These are phyloP conservation scores for Fusarium sarcochroum DNA, from an alignment of 2,329 filamentous ascomycete genomes.

Conservation along the genomic window DNA sequence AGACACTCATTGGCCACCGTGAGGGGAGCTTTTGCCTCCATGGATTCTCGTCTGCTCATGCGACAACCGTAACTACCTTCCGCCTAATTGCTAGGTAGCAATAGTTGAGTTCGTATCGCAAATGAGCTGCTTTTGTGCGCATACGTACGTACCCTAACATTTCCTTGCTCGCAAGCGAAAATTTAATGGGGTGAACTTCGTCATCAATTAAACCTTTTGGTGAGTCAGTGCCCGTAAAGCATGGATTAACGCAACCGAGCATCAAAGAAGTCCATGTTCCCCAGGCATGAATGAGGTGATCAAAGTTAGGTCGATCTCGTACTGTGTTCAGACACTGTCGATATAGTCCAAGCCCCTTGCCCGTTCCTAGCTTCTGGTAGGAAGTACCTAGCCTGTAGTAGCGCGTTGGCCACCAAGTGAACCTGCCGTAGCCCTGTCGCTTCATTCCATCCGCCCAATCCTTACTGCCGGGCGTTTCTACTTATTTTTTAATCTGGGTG, in stretches of 20 bases:
- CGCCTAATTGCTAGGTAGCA: background rate
- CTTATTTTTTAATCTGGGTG: constrained; percentile 3
- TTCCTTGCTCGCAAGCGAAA: constrained; percentile 24
- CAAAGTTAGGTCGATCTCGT: constrained; percentile 33
- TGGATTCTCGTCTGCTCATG: constrained; percentile 6
- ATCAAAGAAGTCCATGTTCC: constrained; percentile 35
- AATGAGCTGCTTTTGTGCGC: constrained; percentile 16
- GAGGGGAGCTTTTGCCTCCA: constrained; percentile 26
- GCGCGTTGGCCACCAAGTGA: constrained; percentile 38
- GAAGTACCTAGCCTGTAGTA: constrained; percentile 26
- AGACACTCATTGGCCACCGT: constrained; percentile 37
- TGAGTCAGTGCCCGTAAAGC: constrained; percentile 36
- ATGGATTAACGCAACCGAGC: constrained; percentile 39
- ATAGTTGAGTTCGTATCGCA: constrained; percentile 3
- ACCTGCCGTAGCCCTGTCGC: constrained; percentile 31
- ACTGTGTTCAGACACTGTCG: constrained; percentile 44
- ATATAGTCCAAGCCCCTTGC: constrained; percentile 30
- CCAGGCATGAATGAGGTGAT: constrained; percentile 40
- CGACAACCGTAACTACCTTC: background rate
- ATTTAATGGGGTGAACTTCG: constrained; percentile 34
- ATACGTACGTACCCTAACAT: constrained; percentile 22
- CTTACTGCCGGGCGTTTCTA: constrained; percentile 23
- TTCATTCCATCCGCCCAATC: constrained; percentile 37
- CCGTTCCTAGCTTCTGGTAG: constrained; percentile 21
- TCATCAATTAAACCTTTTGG: constrained; percentile 35